A percentile compares a stretch with the other conserved stretches of the same genome.
Conservation (phyloP, 2,329 filamentous ascomycete species). For the Microcyclosporella mali region DNA sequence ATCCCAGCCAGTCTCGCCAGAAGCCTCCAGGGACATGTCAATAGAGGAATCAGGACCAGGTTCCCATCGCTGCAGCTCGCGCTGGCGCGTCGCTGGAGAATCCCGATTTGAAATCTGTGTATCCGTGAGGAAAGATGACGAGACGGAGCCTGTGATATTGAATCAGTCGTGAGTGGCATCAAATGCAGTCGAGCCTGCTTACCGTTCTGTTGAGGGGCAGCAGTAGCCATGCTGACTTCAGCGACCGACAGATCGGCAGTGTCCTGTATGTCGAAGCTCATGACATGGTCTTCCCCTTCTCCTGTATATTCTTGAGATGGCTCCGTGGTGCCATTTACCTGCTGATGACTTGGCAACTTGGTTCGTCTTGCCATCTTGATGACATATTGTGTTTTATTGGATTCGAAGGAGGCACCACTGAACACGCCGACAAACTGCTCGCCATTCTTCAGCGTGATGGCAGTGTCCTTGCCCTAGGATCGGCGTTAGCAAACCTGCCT, state of each 20-base stretch:
- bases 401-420: conserved; percentile 49
- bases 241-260: conserved; percentile 51
- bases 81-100: conserved; percentile 54
- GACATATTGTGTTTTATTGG: conserved; percentile 49
- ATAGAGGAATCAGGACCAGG: conserved; percentile 48
- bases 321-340: conserved; percentile 42
- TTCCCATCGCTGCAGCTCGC: conserved; percentile 75
- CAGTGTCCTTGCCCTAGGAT: conserved; percentile 49
- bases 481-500: conserved; percentile 6
- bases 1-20: conserved; percentile 60
- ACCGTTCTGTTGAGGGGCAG: conserved; percentile 54
- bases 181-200: conserved; percentile 18
- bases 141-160: conserved; percentile 49
- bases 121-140: conserved; percentile 74
- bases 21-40: conserved; percentile 59
- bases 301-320: conserved; percentile 40
- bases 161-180: conserved; percentile 10
- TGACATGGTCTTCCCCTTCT: conserved; percentile 44
- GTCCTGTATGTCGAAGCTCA: conserved; percentile 59
- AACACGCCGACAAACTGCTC: conserved; percentile 58
- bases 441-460: conserved; percentile 54
- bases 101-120: conserved; percentile 75
- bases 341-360: conserved; percentile 34
- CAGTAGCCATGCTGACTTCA: conserved; percentile 48
- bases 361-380: conserved; percentile 61